Conservation (phyloP, 306 rosid genomes). For the Gillenia trifoliata region DNA sequence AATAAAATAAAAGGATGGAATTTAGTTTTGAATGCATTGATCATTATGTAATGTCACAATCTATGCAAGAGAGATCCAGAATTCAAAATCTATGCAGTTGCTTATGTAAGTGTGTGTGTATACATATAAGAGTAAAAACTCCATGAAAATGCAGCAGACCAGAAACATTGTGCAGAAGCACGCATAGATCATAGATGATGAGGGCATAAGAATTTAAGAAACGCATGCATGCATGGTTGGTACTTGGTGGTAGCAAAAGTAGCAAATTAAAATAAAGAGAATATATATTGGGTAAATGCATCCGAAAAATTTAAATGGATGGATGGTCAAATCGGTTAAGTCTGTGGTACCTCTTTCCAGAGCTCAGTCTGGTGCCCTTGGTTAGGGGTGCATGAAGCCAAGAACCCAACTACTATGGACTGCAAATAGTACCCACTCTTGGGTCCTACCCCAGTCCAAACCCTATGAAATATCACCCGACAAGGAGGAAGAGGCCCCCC, state of each 20-base stretch:
- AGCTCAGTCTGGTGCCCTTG: slow-evolving; percentile 2
- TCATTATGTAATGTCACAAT: not conserved
- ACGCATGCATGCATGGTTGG: no score
- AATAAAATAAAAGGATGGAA: not conserved
- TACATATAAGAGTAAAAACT: not conserved
- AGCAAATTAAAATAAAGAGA: not conserved
- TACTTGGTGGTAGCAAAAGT: not conserved
- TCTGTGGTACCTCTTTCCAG: not conserved
- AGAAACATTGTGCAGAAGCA: not conserved
- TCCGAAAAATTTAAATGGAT: not conserved
- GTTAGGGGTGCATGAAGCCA: not conserved
- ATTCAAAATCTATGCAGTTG: not conserved
- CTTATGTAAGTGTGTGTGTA: not conserved
- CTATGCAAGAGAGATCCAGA: not conserved
- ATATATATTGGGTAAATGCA: not conserved
- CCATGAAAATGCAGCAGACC: not conserved
- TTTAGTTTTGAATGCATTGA: not conserved
- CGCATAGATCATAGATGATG: not conserved
- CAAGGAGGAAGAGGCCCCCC: not conserved
- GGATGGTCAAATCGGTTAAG: not conserved
- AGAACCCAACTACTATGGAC: not conserved
- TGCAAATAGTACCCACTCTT: not conserved
- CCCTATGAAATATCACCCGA: not conserved
- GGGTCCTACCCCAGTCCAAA: not conserved
- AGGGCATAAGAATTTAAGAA: not conserved